Conservation (phyloP, 371 early-diverging fungal genomes). For the Mucor circinelloides region DNA sequence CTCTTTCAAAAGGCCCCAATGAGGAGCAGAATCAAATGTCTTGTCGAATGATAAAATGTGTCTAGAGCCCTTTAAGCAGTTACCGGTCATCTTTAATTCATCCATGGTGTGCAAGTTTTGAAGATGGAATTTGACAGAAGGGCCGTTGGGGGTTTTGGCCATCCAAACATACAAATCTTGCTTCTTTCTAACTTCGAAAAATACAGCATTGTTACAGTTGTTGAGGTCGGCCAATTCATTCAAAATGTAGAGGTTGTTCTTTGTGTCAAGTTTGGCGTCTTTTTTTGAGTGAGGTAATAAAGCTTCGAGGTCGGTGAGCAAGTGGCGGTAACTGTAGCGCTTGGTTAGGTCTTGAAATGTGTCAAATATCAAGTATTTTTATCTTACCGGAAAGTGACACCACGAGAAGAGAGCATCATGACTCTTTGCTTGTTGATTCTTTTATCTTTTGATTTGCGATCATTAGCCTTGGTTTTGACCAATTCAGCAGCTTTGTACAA, state of each 20-base stretch:
- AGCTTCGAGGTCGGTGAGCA: slow-evolving; percentile 84
- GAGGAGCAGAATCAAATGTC: slow-evolving; percentile 84
- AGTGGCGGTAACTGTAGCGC: slow-evolving; percentile 79
- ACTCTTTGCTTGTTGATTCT: slow-evolving; percentile 88
- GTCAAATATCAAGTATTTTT: background rate
- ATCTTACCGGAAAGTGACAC: slow-evolving; percentile 81
- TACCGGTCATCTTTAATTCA: slow-evolving; percentile 96
- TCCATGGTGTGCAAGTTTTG: slow-evolving; percentile 98
- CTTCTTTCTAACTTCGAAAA: slow-evolving; percentile 92
- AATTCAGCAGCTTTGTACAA: slow-evolving; percentile 42
- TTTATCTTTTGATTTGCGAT: slow-evolving; percentile 38
- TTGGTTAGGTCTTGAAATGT: background rate
- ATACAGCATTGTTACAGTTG: slow-evolving; percentile 96
- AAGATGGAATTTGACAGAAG: slow-evolving; percentile 93
- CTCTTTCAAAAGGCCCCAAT: slow-evolving; percentile 87
- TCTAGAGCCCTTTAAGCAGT: slow-evolving; percentile 96
- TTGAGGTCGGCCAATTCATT: slow-evolving; percentile 96
- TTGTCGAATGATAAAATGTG: slow-evolving; percentile 93
- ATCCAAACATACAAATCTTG: slow-evolving; percentile 96
- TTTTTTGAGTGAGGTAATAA: slow-evolving; percentile 95
- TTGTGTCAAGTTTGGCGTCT: slow-evolving; percentile 92
- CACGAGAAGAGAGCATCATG: slow-evolving; percentile 87
- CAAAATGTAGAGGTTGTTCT: slow-evolving; percentile 82
- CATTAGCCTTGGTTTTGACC: slow-evolving; percentile 28
- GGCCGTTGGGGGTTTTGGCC: slow-evolving; percentile 93